Evolutionary conservation across 1,284 basidiomycete genomes (phyloP).

Genomic region (Ceratobasidium sp.): DNA sequence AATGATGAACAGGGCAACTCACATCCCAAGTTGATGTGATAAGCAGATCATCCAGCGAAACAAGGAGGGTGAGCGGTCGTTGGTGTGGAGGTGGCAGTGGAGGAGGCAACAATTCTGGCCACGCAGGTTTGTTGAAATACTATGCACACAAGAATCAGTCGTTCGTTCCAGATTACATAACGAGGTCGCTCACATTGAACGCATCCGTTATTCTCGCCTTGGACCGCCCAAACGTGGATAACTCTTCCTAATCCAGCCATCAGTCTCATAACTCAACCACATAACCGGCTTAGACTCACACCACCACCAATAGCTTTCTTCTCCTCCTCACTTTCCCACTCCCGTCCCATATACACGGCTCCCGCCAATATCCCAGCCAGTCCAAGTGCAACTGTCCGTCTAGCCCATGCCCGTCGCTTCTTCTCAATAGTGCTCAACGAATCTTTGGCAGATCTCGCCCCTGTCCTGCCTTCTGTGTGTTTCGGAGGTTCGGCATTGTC

Average conservation of each 20-base stretch:
- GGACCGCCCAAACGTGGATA: constrained; percentile 41
- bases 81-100: constrained; percentile 85
- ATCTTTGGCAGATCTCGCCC: constrained; percentile 76
- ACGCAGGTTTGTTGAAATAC: constrained; percentile 93
- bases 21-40: constrained; percentile 96
- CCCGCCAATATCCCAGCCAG: constrained; percentile 65
- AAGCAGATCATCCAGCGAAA: constrained; percentile 93
- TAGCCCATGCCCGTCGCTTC: constrained; percentile 65
- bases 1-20: constrained; percentile 55
- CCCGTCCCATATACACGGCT: constrained; percentile 68
- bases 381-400: constrained; percentile 61
- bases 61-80: constrained; percentile 90
- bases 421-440: constrained; percentile 78
- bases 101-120: constrained; percentile 91
- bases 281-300: constrained; percentile 4
- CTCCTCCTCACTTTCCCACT: constrained; percentile 70
- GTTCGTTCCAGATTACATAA: constrained; percentile 50
- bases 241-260: constrained; percentile 13
- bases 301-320: constrained; percentile 32
- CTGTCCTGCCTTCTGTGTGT: constrained; percentile 60
- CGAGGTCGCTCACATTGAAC: constrained; percentile 52
- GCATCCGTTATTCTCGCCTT: constrained; percentile 46
- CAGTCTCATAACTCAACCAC: not conserved
- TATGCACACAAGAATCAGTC: constrained; percentile 54
- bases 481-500: not conserved